A percentile compares a stretch with the other conserved stretches of the same genome.
Conservation (phyloP, 2,329 filamentous ascomycete species). For the Diaporthe destruens region DNA sequence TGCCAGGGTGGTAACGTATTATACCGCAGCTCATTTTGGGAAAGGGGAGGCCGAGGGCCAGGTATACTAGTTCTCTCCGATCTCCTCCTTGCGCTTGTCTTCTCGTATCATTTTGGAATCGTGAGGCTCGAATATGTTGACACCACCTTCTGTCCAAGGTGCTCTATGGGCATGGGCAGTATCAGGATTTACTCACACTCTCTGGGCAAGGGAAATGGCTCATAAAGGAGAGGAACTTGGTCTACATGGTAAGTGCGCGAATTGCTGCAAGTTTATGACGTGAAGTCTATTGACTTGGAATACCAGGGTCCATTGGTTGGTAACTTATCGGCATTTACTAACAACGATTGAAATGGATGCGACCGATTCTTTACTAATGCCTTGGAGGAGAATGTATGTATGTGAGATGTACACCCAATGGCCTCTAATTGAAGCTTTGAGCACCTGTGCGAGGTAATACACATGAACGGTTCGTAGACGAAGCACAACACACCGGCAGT, state of each 20-base stretch:
- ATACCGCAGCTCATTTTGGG: constrained; percentile 6
- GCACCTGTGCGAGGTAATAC: no score
- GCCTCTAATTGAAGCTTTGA: no score
- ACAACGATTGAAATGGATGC: no score
- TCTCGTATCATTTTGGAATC: no score
- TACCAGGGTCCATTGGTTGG: not conserved
- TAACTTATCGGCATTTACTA: not conserved
- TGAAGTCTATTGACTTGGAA: not conserved
- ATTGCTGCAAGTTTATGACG: no score
- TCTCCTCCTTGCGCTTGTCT: not conserved
- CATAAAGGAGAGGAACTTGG: constrained; percentile 1
- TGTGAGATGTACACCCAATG: no score
- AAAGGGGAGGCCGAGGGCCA: constrained; percentile 14
- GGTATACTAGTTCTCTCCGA: not conserved
- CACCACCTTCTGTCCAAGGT: not conserved
- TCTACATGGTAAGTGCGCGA: not conserved
- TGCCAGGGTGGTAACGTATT: constrained; percentile 1
- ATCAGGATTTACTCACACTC: constrained; percentile 1
- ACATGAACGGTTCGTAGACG: no score
- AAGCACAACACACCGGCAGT: no score
- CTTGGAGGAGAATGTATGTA: no score
- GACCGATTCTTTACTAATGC: no score
- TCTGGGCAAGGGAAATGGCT: not conserved
- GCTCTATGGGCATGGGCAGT: constrained; percentile 4
- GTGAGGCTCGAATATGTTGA: not conserved